Base-by-base conservation (phyloP, 176 grass and related monocot species). In the Aegilops speltoides region DNA sequence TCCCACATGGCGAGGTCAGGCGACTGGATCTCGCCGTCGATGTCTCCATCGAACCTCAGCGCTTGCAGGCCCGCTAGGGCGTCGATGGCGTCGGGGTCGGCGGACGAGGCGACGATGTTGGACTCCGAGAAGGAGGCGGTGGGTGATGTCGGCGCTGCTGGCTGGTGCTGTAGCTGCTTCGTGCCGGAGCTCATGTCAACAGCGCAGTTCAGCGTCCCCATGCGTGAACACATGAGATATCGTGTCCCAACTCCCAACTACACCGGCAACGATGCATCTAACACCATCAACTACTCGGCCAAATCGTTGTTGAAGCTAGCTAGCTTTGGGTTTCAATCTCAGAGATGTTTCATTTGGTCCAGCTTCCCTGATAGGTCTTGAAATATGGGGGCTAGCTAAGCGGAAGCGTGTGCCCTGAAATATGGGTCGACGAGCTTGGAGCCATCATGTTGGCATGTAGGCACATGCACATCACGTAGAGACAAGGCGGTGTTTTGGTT, bases 1-100 rank as follows among this genome's bases (percentile, higher is more conserved):
- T 95, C 93, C 90, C 90, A 92, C 28, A 95, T 29, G 23, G 87
- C 67, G 26, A 85, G 74, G 41, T 95, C 93, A 0, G 90, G 90
- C 56, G 93, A 92, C 76, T 95, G 85, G 73, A 95, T 82, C 90
- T 95, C 90, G 10, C 34, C 61, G 19, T 88, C 87, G 32, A 80
- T 68, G 43, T 91, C 92, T 6, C 66, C 73, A 6, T 95, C 93
- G 33, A 92, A 92, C 74, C 78, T 76, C 22, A 92, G 82, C 17
- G 78, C 93, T 17, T 90, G 85, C 10, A 93, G 79, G 11, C 89
- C 71, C 0, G 85, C 88, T 38, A 82, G 79, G 23, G 85, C 84
- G n/a, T 92, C 78, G 23, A 70, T 88, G 66, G 83, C 78, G 1
- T 95, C 90, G 0, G 86, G 80, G 3, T 80, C 68, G 5, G 83